Percentiles rank a stretch among this genome's conserved stretches.
Conservation (phyloP, 495 filamentous ascomycete genomes). For the Ascodesmis nigricans region DNA sequence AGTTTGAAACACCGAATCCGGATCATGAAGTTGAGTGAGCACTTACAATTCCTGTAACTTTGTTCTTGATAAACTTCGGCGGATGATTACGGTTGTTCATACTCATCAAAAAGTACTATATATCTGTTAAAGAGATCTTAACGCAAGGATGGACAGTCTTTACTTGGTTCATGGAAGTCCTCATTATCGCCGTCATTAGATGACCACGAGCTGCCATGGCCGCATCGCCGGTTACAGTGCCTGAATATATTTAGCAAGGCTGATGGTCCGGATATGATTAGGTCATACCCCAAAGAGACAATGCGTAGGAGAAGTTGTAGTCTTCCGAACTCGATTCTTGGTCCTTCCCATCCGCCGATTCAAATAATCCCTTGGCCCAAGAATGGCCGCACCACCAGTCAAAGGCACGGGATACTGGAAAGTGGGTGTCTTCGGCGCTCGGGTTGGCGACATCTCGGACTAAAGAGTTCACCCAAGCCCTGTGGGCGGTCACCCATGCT, state of each 20-base stretch:
- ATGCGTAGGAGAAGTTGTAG: slow-evolving; percentile 61
- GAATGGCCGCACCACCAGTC: slow-evolving; percentile 94
- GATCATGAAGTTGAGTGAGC: background rate
- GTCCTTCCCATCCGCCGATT: slow-evolving; percentile 77
- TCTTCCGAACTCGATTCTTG: slow-evolving; percentile 86
- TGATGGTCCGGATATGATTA: too few species aligned
- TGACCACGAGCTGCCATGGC: slow-evolving; percentile 57
- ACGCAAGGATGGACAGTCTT: slow-evolving; percentile 43
- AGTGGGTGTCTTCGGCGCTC: slow-evolving; percentile 42
- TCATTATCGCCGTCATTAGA: slow-evolving; percentile 40
- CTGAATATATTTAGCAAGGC: too few species aligned
- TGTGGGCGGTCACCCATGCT: slow-evolving; percentile 48
- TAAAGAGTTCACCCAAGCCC: slow-evolving; percentile 59
- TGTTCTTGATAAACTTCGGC: slow-evolving; percentile 53
- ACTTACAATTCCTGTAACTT: slow-evolving; percentile 54
- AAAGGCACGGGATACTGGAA: slow-evolving; percentile 69
- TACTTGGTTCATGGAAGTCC: slow-evolving; percentile 56
- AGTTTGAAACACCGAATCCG: too few species aligned
- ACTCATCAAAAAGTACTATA: slow-evolving; percentile 68
- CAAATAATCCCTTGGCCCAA: slow-evolving; percentile 90
- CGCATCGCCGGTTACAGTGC: slow-evolving; percentile 43
- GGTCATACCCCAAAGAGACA: slow-evolving; percentile 89
- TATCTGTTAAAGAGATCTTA: too few species aligned
- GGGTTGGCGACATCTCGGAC: slow-evolving; percentile 65
- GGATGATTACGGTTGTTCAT: slow-evolving; percentile 55